A percentile compares a stretch with the other conserved stretches of the same genome.
Evolutionary conservation across 2,329 filamentous ascomycete genomes (phyloP).

Genomic region (Arthrobotrys entomopaga): DNA sequence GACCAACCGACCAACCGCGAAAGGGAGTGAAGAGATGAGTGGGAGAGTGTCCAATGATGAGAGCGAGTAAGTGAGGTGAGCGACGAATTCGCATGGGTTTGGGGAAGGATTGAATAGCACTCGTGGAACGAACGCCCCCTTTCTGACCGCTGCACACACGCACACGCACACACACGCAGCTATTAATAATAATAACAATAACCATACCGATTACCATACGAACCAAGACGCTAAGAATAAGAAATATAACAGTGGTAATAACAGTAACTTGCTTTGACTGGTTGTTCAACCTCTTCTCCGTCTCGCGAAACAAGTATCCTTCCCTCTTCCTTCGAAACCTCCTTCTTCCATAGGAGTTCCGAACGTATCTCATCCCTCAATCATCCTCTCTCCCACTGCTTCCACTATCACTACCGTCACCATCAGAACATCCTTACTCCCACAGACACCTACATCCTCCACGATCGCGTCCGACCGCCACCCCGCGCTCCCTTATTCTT

Average conservation of each 20-base stretch:
- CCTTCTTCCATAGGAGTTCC: not conserved
- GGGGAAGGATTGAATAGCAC: not conserved
- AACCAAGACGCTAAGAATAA: no score
- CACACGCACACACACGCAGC: constrained; percentile 3
- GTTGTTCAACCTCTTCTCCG: not conserved
- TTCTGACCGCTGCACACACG: constrained; percentile 9
- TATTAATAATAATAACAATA: not conserved
- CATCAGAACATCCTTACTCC: no score
- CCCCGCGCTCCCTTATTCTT: not conserved
- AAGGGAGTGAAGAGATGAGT: not conserved
- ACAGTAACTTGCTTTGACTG: not conserved
- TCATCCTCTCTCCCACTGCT: not conserved
- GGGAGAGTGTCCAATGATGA: not conserved
- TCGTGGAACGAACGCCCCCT: constrained; percentile 8
- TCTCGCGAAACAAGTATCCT: not conserved
- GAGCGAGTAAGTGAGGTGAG: not conserved
- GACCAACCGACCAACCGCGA: not conserved
- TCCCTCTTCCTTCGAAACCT: not conserved
- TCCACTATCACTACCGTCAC: not conserved
- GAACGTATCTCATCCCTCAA: not conserved
- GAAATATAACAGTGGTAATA: no score
- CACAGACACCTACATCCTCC: not conserved
- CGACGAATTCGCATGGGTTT: not conserved
- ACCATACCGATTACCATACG: not conserved
- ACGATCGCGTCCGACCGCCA: not conserved